A percentile compares a stretch with the other conserved stretches of the same genome.
These are phyloP conservation scores for Eucalyptus erythrocorys DNA, from an alignment of 345 rosid genomes.

Conservation along the genomic window DNA sequence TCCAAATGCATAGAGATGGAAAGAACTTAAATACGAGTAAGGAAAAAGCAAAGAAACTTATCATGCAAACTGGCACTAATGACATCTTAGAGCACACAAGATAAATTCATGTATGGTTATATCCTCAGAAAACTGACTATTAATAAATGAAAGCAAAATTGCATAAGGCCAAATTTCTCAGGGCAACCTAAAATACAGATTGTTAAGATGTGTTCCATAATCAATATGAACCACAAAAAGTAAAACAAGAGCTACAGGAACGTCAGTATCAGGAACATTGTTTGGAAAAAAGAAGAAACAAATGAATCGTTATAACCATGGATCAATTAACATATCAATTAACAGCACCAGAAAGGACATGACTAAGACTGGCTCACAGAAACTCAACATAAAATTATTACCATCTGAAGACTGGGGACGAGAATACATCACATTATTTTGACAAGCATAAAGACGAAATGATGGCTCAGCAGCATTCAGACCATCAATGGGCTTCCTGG, in stretches of 20 bases:
- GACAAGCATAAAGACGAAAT: constrained; percentile 88
- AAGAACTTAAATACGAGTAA: not conserved
- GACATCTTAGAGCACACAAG: not conserved
- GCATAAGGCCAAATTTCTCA: not conserved
- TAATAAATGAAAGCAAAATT: not conserved
- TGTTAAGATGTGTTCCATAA: not conserved
- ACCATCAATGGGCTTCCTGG: constrained; percentile 34
- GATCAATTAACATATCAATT: not conserved
- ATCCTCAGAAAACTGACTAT: not conserved
- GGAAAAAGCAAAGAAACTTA: not conserved
- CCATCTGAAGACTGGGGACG: constrained; percentile 88
- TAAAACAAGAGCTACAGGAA: not conserved
- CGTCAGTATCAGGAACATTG: not conserved
- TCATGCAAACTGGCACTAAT: not conserved
- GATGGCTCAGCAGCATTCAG: constrained; percentile 46
- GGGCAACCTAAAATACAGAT: not conserved
- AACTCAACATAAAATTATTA: constrained; percentile 7
- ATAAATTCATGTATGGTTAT: not conserved
- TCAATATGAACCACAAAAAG: not conserved
- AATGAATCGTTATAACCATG: not conserved
- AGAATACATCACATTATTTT: constrained; percentile 82
- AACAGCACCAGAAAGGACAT: not conserved
- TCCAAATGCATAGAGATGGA: not conserved
- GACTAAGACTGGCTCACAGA: not conserved
- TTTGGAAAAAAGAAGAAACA: not conserved